Evolutionary conservation across 2,329 filamentous ascomycete genomes (phyloP), one percentile per base, ranked within the genome.

Genomic region (Bisporella sp.): DNA sequence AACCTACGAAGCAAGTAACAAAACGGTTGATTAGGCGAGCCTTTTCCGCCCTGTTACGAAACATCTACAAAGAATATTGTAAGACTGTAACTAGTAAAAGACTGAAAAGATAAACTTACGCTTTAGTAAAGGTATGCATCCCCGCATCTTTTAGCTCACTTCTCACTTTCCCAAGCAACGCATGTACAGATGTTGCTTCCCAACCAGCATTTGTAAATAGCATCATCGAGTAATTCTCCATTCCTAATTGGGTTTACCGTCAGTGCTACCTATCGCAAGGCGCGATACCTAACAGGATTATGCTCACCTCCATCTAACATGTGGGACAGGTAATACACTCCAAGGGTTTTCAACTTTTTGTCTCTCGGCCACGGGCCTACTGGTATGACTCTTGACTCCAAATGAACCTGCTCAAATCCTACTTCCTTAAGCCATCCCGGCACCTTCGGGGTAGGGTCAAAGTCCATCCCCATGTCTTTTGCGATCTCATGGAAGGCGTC

Each of bases 361-460:
- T 69, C 62, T 30, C 55, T 57, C 28, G 66, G 59, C 67, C 67
- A 69, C 2, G 51, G 45, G 3, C 64, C 64, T 2, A 65, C 52
- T 1, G 59, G 56, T 28, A 57, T 48, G 31, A 55, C 50, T 40
- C 41, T 49, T 39, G 51, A 41, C 4, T 32, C 32, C 40, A 71
- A 50, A 5, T 31, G 31, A 5, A 74, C 67, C 49, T 71, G 64
- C 6, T 65, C 65, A 54, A 74, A 74, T 4, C 72, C 72, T 4
- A 64, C 66, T 30, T 64, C 56, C 28, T 50, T 44, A 31, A 70
- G 62, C 54, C 55, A 61, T 5, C 55, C 39, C 37, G 58, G 59
- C 50, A 54, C 49, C 35, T 58, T 57, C 9, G 51, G 50, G n/a
- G 52, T 53, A 8, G 53, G 51, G 31, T 55, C 48, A 33, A 56